Evolutionary conservation across 1,139 yeast genomes (phyloP).

Genomic region (Magnusiomyces paraingens): DNA sequence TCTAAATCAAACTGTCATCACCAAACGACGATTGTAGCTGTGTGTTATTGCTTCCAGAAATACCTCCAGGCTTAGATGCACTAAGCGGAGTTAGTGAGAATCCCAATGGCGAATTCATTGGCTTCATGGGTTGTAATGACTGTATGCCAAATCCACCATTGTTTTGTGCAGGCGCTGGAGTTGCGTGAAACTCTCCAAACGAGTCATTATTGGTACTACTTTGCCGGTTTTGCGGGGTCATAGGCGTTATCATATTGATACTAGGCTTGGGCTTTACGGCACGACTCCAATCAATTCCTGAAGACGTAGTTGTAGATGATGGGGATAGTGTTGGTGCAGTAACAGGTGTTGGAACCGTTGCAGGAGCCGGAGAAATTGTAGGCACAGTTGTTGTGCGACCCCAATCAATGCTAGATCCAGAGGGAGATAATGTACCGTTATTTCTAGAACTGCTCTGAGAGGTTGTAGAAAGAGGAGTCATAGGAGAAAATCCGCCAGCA

Average conservation of each 20-base stretch:
- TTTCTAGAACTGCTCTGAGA: neutral
- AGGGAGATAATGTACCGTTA: neutral
- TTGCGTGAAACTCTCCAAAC: slow-evolving; percentile 1
- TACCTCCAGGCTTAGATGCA: neutral
- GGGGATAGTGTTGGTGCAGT: neutral
- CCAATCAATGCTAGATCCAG: slow-evolving; percentile 7
- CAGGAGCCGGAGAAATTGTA: neutral
- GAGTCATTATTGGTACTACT: neutral
- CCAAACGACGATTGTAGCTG: neutral
- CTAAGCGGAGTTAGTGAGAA: neutral
- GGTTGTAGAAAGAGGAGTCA: neutral
- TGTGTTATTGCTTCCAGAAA: neutral
- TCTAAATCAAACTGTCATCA: slow-evolving; percentile 8
- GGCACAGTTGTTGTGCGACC: neutral
- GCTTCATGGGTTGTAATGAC: slow-evolving; percentile 14
- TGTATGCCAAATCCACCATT: slow-evolving; percentile 8
- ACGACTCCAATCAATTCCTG: slow-evolving; percentile 14
- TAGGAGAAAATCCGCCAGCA: neutral
- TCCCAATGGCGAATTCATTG: neutral
- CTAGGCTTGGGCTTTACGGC: slow-evolving; percentile 7
- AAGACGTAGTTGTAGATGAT: neutral
- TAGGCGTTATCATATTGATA: neutral
- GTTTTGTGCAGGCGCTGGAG: neutral
- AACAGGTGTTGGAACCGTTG: neutral
- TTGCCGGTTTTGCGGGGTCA: neutral